A percentile compares a stretch with the other conserved stretches of the same genome.
These are phyloP conservation scores for Torulaspora delbrueckii DNA, from an alignment of 805 yeast genomes.

Conservation along the genomic window DNA sequence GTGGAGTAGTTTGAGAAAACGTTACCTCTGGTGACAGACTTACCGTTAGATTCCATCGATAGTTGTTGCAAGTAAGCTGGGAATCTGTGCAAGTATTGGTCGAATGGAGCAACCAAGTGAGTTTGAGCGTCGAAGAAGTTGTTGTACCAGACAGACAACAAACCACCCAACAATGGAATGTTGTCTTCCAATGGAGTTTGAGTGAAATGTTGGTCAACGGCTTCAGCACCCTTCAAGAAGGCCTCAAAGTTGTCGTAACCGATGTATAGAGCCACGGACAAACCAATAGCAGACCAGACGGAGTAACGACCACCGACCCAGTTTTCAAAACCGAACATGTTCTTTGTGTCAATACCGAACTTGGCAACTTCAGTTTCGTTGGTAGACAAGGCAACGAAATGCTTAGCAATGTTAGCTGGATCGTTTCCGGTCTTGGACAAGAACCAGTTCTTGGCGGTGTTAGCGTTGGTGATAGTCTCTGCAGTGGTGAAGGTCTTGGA, in stretches of 20 bases:
- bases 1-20: constrained; percentile 91
- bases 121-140: constrained; percentile 98
- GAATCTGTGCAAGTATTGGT: constrained; percentile 98
- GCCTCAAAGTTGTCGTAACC: constrained; percentile 92
- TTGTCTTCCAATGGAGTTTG: constrained; percentile 82
- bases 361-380: constrained; percentile 85
- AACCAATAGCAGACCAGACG: constrained; percentile 99
- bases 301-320: constrained; percentile 99
- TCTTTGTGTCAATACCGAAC: constrained; percentile 95
- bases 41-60: constrained; percentile 99
- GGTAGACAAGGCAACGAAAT: constrained; percentile 94
- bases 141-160: constrained; percentile 96
- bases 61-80: constrained; percentile 98
- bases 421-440: constrained; percentile 57
- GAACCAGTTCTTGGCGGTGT: constrained; percentile 94
- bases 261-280: constrained; percentile 89
- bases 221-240: constrained; percentile 96
- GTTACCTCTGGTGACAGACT: constrained; percentile 90
- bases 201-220: constrained; percentile 86
- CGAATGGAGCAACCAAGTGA: constrained; percentile 96
- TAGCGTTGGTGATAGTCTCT: constrained; percentile 95
- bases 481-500: constrained; percentile 99
- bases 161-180: constrained; percentile 91
- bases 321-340: constrained; percentile 97
- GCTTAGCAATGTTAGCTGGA: constrained; percentile 79